These are phyloP conservation scores for Chalciporus sphaerocephalus DNA, from an alignment of 768 basidiomycete genomes.

Conservation along the genomic window DNA sequence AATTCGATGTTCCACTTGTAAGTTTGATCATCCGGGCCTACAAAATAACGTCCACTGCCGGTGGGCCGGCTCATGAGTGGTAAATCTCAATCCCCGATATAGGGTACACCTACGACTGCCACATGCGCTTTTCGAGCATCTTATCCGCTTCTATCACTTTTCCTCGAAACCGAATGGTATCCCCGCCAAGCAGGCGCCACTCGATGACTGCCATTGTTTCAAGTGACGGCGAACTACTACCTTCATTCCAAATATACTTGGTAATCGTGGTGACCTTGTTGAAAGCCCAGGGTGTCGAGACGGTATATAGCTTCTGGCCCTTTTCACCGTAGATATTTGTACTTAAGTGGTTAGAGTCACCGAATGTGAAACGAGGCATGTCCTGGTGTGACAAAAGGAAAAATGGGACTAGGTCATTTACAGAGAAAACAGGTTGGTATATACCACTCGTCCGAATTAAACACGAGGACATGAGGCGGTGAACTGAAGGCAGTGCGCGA, in stretches of 20 bases:
- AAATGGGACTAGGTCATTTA: no score
- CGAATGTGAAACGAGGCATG: neutral
- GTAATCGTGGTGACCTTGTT: constrained; percentile 2
- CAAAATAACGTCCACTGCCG: constrained; percentile 22
- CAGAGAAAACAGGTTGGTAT: no score
- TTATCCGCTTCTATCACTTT: neutral
- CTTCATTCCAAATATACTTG: neutral
- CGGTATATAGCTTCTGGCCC: constrained; percentile 4
- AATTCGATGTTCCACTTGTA: constrained; percentile 25
- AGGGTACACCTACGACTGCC: neutral
- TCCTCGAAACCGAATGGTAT: constrained; percentile 1
- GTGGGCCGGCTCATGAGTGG: neutral
- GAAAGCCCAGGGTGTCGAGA: constrained; percentile 1
- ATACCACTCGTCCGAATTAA: no score
- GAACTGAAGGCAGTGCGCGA: no score
- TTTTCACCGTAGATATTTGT: neutral
- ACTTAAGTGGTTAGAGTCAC: neutral
- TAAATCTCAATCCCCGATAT: neutral
- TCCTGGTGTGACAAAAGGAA: no score
- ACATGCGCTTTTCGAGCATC: neutral
- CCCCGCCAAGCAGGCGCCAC: neutral
- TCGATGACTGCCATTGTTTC: constrained; percentile 8
- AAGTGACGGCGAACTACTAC: neutral
- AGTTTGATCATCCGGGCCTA: constrained; percentile 21
- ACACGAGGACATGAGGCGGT: no score